Base-by-base conservation (phyloP, 352 stramenopile genomes). In the Blastocystis sp. region DNA sequence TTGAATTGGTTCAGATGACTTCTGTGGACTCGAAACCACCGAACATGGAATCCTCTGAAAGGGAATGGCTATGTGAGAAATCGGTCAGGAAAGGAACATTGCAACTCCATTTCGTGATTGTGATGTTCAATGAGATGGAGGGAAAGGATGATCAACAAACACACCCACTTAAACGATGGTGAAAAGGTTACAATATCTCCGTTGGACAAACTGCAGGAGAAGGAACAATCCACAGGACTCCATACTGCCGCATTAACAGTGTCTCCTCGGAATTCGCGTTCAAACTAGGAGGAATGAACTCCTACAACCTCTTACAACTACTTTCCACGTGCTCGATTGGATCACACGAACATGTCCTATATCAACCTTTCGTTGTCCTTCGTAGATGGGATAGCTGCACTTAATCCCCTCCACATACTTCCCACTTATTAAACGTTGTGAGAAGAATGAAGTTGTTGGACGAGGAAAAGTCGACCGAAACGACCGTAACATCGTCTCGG, bases 381-480 rank as follows among this genome's bases (percentile, higher is more conserved):
- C 38, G 34, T 76, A 76, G 7, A 29, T 32, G 24, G 18, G 40
- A 54, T 56, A 57, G 29, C 64, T 76, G 34, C 2, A 76, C 24
- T 4, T 1, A 18, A 57, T 4, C 21, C 9, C 0, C 27, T 36
- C 6, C 21, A n/a, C 8, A 51, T 11, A 32, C 14, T n/a, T 6
- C 11, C 11, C 21, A 76, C 64, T 76, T 76, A 51, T 76, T 44
- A 16, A 54, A 29, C 27, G 64, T 76, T 27, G 18, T 29, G 6
- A 76, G 48, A n/a, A 76, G 40, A 34, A 76, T 76, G 42, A 56
- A 76, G 48, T 76, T 48, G 42, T 76, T 76, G 0, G 64, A 76
- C 34, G 42, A 29, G 48, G 21, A 56, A n/a, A 76, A 76, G 16
- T 57, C 21, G 14, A 56, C 38, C 16, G 18, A 34, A 44, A 76